A percentile compares a stretch with the other conserved stretches of the same genome.
Conservation (phyloP, 106 monocot genomes). For the Gastrodia elata region DNA sequence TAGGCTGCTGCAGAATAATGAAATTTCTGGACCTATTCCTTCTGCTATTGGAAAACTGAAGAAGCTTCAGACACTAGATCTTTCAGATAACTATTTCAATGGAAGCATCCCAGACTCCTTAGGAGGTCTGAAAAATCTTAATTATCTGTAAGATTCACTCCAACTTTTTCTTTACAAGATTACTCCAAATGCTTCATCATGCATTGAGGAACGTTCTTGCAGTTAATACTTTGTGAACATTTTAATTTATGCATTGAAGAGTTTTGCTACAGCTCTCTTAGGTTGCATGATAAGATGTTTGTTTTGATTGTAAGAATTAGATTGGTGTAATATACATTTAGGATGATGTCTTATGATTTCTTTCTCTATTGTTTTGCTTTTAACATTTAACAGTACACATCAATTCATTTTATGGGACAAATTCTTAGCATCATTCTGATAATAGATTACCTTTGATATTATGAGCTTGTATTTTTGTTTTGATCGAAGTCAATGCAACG, state of each 20-base stretch:
- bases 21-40: slow-evolving; percentile 51
- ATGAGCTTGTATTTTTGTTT: neutral
- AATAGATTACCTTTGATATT: neutral
- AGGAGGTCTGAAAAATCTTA: slow-evolving; percentile 44
- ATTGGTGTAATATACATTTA: no score
- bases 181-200: neutral
- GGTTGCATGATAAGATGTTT: no score
- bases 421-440: no score
- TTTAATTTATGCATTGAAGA: neutral
- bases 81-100: slow-evolving; percentile 56
- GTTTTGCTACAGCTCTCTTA: no score
- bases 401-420: no score
- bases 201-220: neutral
- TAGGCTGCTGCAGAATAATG: slow-evolving; percentile 73
- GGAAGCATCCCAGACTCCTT: slow-evolving; percentile 50
- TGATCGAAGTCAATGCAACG: neutral
- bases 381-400: no score
- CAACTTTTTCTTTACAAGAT: neutral
- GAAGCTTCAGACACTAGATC: slow-evolving; percentile 54
- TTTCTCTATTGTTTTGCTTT: no score
- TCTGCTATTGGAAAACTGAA: slow-evolving; percentile 39
- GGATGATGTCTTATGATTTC: no score
- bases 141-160: slow-evolving; percentile 49
- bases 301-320: no score
- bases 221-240: neutral